Base-by-base conservation (phyloP, 169 alveolate genomes). In the Eimeria sp. region DNA sequence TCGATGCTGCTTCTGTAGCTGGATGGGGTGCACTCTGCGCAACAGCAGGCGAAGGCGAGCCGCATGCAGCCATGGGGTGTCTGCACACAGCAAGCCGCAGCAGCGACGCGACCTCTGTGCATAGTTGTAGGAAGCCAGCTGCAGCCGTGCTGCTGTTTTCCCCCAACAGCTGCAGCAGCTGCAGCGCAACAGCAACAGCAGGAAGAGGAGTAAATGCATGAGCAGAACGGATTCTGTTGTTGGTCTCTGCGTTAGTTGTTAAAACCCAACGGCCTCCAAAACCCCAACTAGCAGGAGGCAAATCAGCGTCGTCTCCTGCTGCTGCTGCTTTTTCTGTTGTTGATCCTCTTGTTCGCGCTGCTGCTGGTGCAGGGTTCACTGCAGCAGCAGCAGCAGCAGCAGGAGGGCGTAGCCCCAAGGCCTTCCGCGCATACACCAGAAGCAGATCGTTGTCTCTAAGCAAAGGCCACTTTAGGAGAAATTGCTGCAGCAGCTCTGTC, bases 381-480 rank as follows among this genome's bases (percentile, higher is more conserved):
- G 80, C 63, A 22, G 13, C 91, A 13, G 51, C 54, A 7, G 78
- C 51, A 25, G 78, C 27, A 27, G 89, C 43, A 34, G 61, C 94
- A 14, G 70, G 43, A n/a, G 75, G 83, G 4, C 88, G 93, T 6
- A 94, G 84, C 30, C 84, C 61, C n/a, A 95, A 93, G 7, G 97
- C 97, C 78, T 95, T 96, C 5, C 97, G 73, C 4, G 96, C 97
- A 87, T 92, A 96, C 10, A 54, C 94, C 20, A 96, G 91, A 18
- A 96, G 89, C 67, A 96, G 95, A 67, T 45, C 43, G 78, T 95
- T 95, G 90, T 92, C 96, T 14, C 97, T 94, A 34, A 91, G 86
- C 47, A 72, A 82, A 4, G 97, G 97, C 89, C 96, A 96, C 57
- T 73, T 84, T 51, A 67, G 92, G 76, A 96, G 61, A 95, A 96